Evolutionary conservation across 257 asterid genomes (phyloP).

Genomic region (Plantago major): DNA sequence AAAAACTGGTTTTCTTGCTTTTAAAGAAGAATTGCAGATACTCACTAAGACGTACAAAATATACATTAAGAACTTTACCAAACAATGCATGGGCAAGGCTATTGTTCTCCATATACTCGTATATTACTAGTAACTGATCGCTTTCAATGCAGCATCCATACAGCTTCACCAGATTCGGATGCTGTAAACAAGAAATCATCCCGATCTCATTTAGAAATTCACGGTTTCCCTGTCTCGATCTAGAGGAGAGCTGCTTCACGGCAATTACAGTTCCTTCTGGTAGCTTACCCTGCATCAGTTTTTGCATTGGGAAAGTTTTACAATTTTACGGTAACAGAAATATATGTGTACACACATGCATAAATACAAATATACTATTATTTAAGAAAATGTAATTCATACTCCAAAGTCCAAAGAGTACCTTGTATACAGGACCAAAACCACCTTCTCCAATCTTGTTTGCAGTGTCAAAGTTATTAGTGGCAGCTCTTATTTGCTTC

Average conservation of each 20-base stretch:
- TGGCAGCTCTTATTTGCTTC: slow-evolving; percentile 82
- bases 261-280: slow-evolving; percentile 73
- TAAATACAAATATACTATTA: no score
- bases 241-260: slow-evolving; percentile 76
- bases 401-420: slow-evolving; percentile 5
- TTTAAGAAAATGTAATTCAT: no score
- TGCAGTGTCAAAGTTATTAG: slow-evolving; percentile 62
- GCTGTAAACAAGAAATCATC: slow-evolving; percentile 78
- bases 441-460: slow-evolving; percentile 97
- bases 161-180: slow-evolving; percentile 82
- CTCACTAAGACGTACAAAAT: not conserved
- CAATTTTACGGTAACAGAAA: not conserved
- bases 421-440: slow-evolving; percentile 93
- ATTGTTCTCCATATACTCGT: slow-evolving; percentile 85
- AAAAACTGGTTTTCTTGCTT: not conserved
- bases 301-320: slow-evolving; percentile 14
- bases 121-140: slow-evolving; percentile 68
- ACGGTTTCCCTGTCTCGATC: slow-evolving; percentile 81
- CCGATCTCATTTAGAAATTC: slow-evolving; percentile 82
- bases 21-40: not conserved
- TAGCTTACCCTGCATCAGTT: slow-evolving; percentile 51
- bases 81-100: slow-evolving; percentile 73
- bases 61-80: slow-evolving; percentile 30
- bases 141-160: slow-evolving; percentile 85
- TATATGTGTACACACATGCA: not conserved